Base-by-base conservation (phyloP, 2,329 filamentous ascomycete species). In the Xylaria sp. region DNA sequence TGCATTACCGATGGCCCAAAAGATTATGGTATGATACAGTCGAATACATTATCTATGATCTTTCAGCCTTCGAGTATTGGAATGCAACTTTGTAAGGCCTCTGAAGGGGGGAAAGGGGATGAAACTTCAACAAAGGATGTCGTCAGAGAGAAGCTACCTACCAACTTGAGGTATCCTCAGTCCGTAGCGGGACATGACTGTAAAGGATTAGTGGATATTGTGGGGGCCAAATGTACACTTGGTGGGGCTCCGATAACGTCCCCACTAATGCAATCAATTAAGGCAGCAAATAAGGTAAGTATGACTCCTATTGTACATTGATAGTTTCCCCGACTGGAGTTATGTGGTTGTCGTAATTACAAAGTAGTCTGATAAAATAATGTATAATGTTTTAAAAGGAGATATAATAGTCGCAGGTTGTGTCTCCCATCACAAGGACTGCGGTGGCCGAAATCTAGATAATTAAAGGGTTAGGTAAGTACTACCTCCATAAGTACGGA, bases 201-300 rank as follows among this genome's bases (percentile, higher is more conserved):
- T 28, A 28, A 31, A 25, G 49, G 49, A 52, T 52, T 18, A 57
- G 54, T 57, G 54, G 54, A 41, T 41, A 39, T 20, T 15, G 41
- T 25, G 9, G 54, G 54, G 33, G n/a, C 2, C 54, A 3, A 12
- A n/a, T 41, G 6, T 2, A 18, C n/a, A 13, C n/a, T 28, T 59
- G 25, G 64, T 56, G 58, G 65, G 60, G 60, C 33, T 23, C 2
- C 51, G 64, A 71, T 69, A 71, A 62, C 48, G 23, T 28, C 33
- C 33, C 64, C 58, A 58, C 54, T 66, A 43, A 67, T 59, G 64
- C 64, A 67, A 67, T 63, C 64, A 57, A 66, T 66, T 57, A 58
- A 66, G 12, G 31, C 20, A 52, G 25, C 36, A 55, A 52, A 54
- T 25, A n/a, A 48, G 10, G 33, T 36, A 36, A 36, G 33, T 36